phyloP scores from a whole-genome alignment of 805 yeast species.

The Saturnispora dispora region DNA sequence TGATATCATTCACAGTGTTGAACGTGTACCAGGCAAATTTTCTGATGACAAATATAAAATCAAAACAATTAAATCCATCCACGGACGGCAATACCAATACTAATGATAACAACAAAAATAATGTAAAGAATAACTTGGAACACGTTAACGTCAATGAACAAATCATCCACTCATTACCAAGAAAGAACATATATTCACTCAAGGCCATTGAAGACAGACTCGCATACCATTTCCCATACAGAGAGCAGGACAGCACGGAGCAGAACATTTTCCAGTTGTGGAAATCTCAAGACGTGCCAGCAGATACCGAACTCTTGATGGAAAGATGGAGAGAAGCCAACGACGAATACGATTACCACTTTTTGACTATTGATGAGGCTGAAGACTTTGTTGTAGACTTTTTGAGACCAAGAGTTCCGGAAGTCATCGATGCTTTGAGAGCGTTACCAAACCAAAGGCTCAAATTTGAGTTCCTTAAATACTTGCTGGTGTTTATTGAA shows the following conservation, averaged over 20 bases:
- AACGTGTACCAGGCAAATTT: slow-evolving; percentile 9
- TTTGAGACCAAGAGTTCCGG: slow-evolving; percentile 35
- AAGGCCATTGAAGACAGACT: slow-evolving; percentile 25
- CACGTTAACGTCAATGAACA: not conserved
- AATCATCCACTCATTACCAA: slow-evolving; percentile 5
- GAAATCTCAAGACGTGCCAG: slow-evolving; percentile 21
- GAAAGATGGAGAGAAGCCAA: slow-evolving; percentile 28
- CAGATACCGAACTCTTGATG: slow-evolving; percentile 20
- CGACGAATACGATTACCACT: slow-evolving; percentile 22
- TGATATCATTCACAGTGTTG: slow-evolving; percentile 8
- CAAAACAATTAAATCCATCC: not conserved
- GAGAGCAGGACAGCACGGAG: slow-evolving; percentile 20
- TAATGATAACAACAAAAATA: not conserved
- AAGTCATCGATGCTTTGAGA: slow-evolving; percentile 42
- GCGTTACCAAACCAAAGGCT: slow-evolving; percentile 42
- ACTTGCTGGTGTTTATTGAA: slow-evolving; percentile 38
- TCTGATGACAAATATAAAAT: not conserved
- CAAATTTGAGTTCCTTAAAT: slow-evolving; percentile 47
- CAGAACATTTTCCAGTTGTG: slow-evolving; percentile 26
- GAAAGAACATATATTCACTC: slow-evolving; percentile 23
- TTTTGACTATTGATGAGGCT: slow-evolving; percentile 23
- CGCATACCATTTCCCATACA: slow-evolving; percentile 24
- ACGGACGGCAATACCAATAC: not conserved
- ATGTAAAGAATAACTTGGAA: not conserved
- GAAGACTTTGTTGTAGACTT: slow-evolving; percentile 24